Base-by-base conservation (phyloP, 1,139 yeast species). In the Entelexis paramagnoliae region DNA sequence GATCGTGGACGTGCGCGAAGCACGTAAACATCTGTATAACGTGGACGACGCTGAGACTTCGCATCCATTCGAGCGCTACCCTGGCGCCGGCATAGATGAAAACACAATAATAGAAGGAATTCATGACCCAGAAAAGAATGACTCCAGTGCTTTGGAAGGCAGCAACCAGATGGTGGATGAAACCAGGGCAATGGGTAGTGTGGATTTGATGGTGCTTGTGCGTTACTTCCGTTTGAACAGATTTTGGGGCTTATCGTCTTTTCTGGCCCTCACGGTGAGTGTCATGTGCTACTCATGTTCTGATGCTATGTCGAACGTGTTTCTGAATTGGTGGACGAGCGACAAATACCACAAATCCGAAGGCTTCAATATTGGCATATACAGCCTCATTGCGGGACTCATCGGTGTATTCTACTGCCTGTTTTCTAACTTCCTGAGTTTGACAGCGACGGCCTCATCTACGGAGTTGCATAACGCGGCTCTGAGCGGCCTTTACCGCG, bases 401-500 rank as follows among this genome's bases (percentile, higher is more conserved):
- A 30, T 20, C 5, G 42, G 49, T 2, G 33, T 46, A 4, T 33
- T 40, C 14, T 40, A 26, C 34, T 17, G 48, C 19, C 9, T 24
- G 10, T 29, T 41, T 17, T 19, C 46, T 3, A 51, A 41, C 20
- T 8, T 39, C 5, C 14, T 46, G 16, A 48, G 41, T 13, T 28
- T 36, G 35, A 32, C 32, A 3, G 26, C 32, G n/a, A 50, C 55
- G 2, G 38, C 41, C 10, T 42, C 55, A 2, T 51, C 62, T 3
- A 53, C 62, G n/a, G 45, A 45, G 33, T 55, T 71, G 52, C 72
- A 68, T 53, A 60, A 61, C 26, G 64, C 63, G 53, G 89, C 94
- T 0, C 71, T 82, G 36, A 65, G 74, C 39, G 74, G 75, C 45
- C 72, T 88, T 16, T 66, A 87, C 55, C 84, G 77, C 63, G 88